A percentile compares a stretch with the other conserved stretches of the same genome.
Conservation (phyloP, 1,139 yeast species). For the Taphrina sp. region DNA sequence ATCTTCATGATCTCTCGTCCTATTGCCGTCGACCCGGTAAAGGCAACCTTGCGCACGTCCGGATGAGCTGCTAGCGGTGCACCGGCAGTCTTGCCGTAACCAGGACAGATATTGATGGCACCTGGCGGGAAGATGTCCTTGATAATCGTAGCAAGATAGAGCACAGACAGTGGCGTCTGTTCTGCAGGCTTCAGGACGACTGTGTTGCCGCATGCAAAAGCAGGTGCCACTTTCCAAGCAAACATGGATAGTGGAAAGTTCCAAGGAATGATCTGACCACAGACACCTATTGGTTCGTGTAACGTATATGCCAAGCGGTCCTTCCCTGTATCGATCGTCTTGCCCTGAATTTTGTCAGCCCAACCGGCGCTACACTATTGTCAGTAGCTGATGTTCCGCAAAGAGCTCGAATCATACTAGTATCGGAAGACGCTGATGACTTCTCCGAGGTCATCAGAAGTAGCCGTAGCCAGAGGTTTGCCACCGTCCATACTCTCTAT, state of each 20-base stretch:
- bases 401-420: slow-evolving; percentile 40
- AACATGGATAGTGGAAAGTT: slow-evolving; percentile 95
- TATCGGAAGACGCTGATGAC: slow-evolving; percentile 61
- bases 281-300: slow-evolving; percentile 79
- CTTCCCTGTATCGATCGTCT: slow-evolving; percentile 61
- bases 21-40: slow-evolving; percentile 84
- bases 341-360: slow-evolving; percentile 77
- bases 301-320: slow-evolving; percentile 71
- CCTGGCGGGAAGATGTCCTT: slow-evolving; percentile 86
- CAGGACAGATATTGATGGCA: slow-evolving; percentile 67
- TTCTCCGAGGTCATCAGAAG: slow-evolving; percentile 65
- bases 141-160: slow-evolving; percentile 71
- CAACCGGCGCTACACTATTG: slow-evolving; percentile 57
- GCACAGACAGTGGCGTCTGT: slow-evolving; percentile 83
- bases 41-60: slow-evolving; percentile 68
- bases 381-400: not conserved
- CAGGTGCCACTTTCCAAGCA: slow-evolving; percentile 85
- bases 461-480: slow-evolving; percentile 54
- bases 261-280: slow-evolving; percentile 87
- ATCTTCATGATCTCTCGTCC: slow-evolving; percentile 79
- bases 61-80: slow-evolving; percentile 66
- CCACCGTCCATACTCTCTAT: slow-evolving; percentile 69
- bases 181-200: slow-evolving; percentile 84
- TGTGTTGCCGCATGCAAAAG: slow-evolving; percentile 90
- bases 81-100: slow-evolving; percentile 58